Evolutionary conservation across 352 stramenopile genomes (phyloP), one percentile per base, ranked within the genome.

Genomic region (Globisporangium orthogonon): DNA sequence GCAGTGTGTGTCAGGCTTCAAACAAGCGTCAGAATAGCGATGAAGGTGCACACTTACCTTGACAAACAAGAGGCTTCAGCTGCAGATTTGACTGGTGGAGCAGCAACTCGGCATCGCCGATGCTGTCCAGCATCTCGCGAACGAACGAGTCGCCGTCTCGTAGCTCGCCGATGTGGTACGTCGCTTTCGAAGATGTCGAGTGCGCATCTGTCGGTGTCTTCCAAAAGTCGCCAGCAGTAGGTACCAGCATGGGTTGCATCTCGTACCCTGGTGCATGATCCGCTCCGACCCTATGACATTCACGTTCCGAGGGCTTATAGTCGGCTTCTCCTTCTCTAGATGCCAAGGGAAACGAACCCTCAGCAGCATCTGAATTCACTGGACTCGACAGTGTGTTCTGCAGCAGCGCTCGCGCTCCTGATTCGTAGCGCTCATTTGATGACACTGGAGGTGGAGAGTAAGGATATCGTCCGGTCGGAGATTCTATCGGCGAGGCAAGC

Each of bases 61-160:
- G 43, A n/a, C 14, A 7, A 3, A 13, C 10, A 41, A 15, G 28
- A 31, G n/a, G 5, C 48, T n/a, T 4, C 23, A 62, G 14, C 29
- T 56, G 49, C 4, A 52, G 56, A 6, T 49, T 68, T 7, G 66
- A 65, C 18, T 87, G 68, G 35, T 69, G 75, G 3, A 89, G 63
- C 28, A 89, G 37, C 3, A 83, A 33, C 48, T 89, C 78, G 23
- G 83, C 69, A 28, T 87, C 76, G 7, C 70, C 67, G 9, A 89
- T 87, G 54, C 71, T 86, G 41, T 58, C 71, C 9, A 89, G 40
- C 44, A 89, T 89, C 1, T 89, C 69, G 14, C 71, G 67, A 23
- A 89, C 58, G 60, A 89, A 89, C 0, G 75, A 65, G 23, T 71
- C 57, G 29, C 67, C 74, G 14, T 67, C 59, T 58, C 67, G 59